A percentile compares a stretch with the other conserved stretches of the same genome.
phyloP scores from a whole-genome alignment of 345 rosid genomes.

The Syzygium grande region DNA sequence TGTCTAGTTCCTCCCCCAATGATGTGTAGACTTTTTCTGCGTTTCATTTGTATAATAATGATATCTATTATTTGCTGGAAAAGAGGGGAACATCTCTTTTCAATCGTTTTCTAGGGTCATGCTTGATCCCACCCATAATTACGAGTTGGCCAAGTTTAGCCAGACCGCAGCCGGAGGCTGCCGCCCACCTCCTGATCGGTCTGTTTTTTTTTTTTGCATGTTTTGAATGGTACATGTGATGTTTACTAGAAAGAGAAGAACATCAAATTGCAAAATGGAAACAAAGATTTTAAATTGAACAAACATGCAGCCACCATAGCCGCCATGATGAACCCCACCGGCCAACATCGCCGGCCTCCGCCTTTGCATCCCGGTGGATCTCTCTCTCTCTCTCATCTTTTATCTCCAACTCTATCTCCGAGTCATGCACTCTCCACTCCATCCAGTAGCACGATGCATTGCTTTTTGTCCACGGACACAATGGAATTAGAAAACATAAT shows the following conservation, averaged over 20 bases:
- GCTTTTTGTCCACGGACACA: background rate
- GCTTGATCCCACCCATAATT: background rate
- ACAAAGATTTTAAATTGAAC: background rate
- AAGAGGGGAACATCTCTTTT: background rate
- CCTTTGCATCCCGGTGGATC: background rate
- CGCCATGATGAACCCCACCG: background rate
- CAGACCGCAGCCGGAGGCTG: background rate
- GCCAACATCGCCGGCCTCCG: background rate
- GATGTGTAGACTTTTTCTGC: background rate
- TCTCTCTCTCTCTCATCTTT: background rate
- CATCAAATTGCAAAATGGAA: background rate
- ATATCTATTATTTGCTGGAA: background rate
- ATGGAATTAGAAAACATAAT: too few species aligned
- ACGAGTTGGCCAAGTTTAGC: background rate
- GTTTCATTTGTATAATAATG: background rate
- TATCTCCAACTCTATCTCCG: background rate
- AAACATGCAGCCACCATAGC: background rate
- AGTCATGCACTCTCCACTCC: background rate
- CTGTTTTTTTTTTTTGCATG: background rate
- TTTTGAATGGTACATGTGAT: background rate
- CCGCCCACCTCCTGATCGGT: background rate
- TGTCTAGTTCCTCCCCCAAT: background rate
- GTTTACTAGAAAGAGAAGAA: too few species aligned
- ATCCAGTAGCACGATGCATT: fast-evolving
- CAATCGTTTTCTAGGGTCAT: background rate